phyloP scores from a whole-genome alignment of 2,329 filamentous ascomycete species.

The Bertia moriformis region DNA sequence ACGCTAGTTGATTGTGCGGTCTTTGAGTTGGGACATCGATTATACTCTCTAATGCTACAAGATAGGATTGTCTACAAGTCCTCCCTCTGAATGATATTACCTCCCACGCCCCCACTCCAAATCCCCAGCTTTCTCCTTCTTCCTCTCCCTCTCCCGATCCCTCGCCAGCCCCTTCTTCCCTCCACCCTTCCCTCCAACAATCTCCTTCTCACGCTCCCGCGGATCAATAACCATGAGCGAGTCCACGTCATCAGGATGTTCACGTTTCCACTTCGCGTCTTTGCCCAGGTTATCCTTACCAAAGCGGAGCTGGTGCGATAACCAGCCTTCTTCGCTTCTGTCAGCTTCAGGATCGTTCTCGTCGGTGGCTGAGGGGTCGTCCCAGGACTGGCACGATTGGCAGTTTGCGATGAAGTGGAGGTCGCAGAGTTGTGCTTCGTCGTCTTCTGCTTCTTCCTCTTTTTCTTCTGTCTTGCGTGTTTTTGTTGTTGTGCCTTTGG shows the following conservation, averaged over 20 bases:
- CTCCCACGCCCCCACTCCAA: not conserved
- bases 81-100: too few species aligned
- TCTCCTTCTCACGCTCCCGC: slow-evolving; percentile 35
- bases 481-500: slow-evolving; percentile 6
- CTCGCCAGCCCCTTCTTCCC: slow-evolving; percentile 17
- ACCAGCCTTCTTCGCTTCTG: slow-evolving; percentile 35
- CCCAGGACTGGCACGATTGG: slow-evolving; percentile 25
- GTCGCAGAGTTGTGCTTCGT: slow-evolving; percentile 1
- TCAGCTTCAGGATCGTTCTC: slow-evolving; percentile 4
- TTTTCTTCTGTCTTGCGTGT: slow-evolving; percentile 11
- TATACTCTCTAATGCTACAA: too few species aligned
- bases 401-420: slow-evolving; percentile 4
- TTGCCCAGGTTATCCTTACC: slow-evolving; percentile 49
- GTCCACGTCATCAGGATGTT: slow-evolving; percentile 36
- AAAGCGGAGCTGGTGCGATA: slow-evolving; percentile 43
- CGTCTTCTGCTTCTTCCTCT: slow-evolving; percentile 6
- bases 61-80: too few species aligned
- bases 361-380: slow-evolving; percentile 1
- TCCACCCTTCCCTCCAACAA: slow-evolving; percentile 17
- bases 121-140: not conserved
- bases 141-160: slow-evolving; percentile 12
- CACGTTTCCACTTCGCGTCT: slow-evolving; percentile 46
- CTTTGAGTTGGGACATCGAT: too few species aligned
- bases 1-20: too few species aligned
- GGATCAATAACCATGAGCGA: slow-evolving; percentile 45